phyloP scores from a whole-genome alignment of 192 early-diverging fungal genomes.

The Piromyces finnis region DNA sequence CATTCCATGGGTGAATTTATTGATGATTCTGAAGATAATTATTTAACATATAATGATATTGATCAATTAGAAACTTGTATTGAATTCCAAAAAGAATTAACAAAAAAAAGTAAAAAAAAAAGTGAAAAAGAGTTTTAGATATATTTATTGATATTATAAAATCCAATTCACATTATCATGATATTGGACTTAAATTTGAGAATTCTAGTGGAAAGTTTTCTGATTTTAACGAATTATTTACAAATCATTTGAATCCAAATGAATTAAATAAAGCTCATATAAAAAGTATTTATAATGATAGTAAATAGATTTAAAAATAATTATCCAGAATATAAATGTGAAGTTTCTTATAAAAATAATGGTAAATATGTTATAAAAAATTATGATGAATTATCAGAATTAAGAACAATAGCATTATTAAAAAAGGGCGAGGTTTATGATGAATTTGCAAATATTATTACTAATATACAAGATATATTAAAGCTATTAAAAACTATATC shows the following conservation, averaged over 20 bases:
- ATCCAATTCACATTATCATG: neutral
- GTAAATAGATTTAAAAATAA: neutral
- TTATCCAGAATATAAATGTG: neutral
- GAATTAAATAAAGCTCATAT: neutral
- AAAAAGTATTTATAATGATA: neutral
- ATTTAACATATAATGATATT: neutral
- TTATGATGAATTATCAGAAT: neutral
- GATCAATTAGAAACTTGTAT: neutral
- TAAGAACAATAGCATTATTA: neutral
- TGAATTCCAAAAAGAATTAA: neutral
- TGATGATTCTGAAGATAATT: neutral
- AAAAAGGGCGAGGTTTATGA: neutral
- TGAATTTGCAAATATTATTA: neutral
- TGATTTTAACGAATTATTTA: neutral
- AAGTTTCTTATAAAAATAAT: neutral
- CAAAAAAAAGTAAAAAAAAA: neutral
- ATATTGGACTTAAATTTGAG: neutral
- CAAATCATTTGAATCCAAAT: neutral
- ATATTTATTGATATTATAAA: neutral
- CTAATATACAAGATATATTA: neutral
- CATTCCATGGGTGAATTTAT: neutral
- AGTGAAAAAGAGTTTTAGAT: neutral
- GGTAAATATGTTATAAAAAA: neutral
- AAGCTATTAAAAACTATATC: neutral
- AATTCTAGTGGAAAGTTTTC: neutral